Base-by-base conservation (phyloP, 2,329 filamentous ascomycete species). In the Fusarium brachygibbosum region DNA sequence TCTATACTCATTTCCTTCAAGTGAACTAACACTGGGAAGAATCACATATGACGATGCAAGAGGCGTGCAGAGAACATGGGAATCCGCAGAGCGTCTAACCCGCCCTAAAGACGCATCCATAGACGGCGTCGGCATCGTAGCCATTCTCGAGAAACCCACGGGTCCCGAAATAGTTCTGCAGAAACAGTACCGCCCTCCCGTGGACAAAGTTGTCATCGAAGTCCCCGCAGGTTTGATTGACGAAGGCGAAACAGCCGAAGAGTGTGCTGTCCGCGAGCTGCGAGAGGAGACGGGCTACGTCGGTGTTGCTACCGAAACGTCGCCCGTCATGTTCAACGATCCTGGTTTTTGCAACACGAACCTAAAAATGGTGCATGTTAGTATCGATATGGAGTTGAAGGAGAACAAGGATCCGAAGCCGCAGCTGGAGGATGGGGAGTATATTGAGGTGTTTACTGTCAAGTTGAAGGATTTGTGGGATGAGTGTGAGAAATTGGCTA, bases 371-470 rank as follows among this genome's bases (percentile, higher is more conserved):
- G 88, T 94, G 16, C 91, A 94, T 75, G 87, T 94, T 41, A 86
- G 83, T 2, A 87, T 95, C 67, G 91, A 95, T 77, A 87, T 92
- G 84, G 84, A 81, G 6, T 81, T 88, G 2, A 86, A 90, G 0
- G 89, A 89, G 72, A 95, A 95, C 76, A 86, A 90, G 76, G 83
- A 91, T 54, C 88, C 88, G 2, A 84, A 89, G 77, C 89, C 92
- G 0, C 82, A 91, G 75, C 83, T 94, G 9, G 92, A 95, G 76
- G 92, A 94, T 28, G 90, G 89, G 67, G 92, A 95, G 79, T 94
- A 94, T 76, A 94, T 95, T 74, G 91, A 94, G 77, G 90, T 90
- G 34, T 94, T 95, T 74, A 87, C 86, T 11, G 84, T 93, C 10
- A 90, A 89, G 8, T 76, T 95, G 42, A 81, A 79, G 21, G 82